Base-by-base conservation (phyloP, 495 filamentous ascomycete species). In the Hypoxylon trugodes region DNA sequence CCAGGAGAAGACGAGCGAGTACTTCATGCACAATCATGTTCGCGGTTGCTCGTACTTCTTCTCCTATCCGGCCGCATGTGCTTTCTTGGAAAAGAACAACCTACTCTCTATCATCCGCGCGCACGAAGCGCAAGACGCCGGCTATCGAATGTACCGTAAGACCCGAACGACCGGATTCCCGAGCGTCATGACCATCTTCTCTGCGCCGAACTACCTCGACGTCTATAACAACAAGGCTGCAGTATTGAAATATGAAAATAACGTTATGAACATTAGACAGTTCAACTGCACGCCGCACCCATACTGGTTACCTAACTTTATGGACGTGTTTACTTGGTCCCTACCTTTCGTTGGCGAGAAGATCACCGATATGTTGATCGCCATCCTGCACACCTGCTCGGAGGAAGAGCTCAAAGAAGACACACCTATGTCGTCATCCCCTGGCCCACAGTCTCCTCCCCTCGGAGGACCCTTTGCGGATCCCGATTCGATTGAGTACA, bases 201-300 rank as follows among this genome's bases (percentile, higher is more conserved):
- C 94, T 43, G 95, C 95, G 3, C 95, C 95, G 18, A 98, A 98
- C 73, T 98, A 98, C 72, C 83, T 98, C 61, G 95, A 98, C 73
- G 93, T 98, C n/a, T 98, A 98, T 81, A 98, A 98, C 86, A 98
- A 98, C 85, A 98, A 98, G 78, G 95, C 95, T 0, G 95, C 95
- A 0, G 95, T 98, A 16, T 80, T 98, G 58, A 98, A 98, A 75
- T 98, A 98, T 74, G 95, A 98, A 75, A 98, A 98, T 78, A 98
- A 98, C 72, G 95, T 98, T 54, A 98, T 98, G 95, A 98, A 98
- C 81, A 98, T 98, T 71, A 86, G 95, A 24, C 95, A 98, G 74
- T 98, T 98, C 79, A 98, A 98, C 77, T 98, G 95, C 86, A 97
- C 95, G 26, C 95, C 95, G 5, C 95, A 98, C 76, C 95, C 95